Conservation (phyloP, 495 filamentous ascomycete genomes). For the Penicillium flavigenum region DNA sequence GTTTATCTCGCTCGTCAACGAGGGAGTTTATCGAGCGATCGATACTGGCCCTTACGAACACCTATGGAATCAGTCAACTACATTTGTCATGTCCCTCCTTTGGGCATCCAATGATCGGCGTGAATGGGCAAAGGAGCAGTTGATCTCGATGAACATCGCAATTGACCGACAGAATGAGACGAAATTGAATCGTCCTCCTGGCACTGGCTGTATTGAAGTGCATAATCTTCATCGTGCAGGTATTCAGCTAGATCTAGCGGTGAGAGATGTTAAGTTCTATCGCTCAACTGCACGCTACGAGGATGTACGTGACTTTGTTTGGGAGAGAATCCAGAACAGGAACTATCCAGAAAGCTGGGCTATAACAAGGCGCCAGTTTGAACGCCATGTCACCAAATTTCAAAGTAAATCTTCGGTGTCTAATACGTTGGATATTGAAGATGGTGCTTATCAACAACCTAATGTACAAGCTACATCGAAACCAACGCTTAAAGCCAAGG, state of each 20-base stretch:
- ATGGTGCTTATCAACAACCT: not conserved
- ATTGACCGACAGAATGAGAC: not conserved
- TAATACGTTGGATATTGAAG: not conserved
- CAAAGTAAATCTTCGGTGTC: not conserved
- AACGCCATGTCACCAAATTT: not conserved
- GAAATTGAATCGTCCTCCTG: not conserved
- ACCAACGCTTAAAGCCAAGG: not conserved
- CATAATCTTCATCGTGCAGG: not conserved
- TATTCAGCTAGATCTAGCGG: not conserved
- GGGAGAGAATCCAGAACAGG: not conserved
- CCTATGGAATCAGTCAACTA: not conserved
- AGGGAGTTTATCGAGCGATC: not conserved
- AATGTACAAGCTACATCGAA: not conserved
- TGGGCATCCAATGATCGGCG: not conserved
- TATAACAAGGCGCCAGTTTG: constrained; percentile 1
- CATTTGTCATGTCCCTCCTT: not conserved
- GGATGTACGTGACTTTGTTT: not conserved
- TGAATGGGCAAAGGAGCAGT: not conserved
- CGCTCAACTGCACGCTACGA: not conserved
- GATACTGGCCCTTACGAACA: not conserved
- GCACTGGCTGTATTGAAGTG: constrained; percentile 1
- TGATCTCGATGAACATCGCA: not conserved
- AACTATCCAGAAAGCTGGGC: not conserved
- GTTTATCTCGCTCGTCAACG: not conserved
- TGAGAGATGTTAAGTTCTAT: constrained; percentile 1